Percentiles rank a stretch among this genome's conserved stretches.
These are phyloP conservation scores for Nannizzia gypsea DNA, from an alignment of 2,329 filamentous ascomycete genomes.

Conservation along the genomic window DNA sequence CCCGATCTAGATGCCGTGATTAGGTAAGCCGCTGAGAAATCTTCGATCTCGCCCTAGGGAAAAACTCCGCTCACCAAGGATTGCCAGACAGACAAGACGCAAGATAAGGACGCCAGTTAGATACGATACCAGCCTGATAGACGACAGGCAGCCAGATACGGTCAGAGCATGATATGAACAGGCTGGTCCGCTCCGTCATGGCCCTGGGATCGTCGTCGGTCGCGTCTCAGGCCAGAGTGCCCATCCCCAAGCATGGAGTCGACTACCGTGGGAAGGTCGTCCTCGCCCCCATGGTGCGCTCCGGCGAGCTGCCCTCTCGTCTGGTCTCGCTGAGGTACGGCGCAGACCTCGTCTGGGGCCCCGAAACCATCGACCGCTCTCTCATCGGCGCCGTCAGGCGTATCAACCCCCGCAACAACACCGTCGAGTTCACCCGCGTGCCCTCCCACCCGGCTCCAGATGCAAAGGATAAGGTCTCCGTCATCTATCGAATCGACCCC, in stretches of 20 bases:
- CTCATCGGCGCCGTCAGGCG: conserved; percentile 77
- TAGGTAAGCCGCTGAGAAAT: background rate
- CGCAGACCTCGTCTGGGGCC: conserved; percentile 94
- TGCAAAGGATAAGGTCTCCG: conserved; percentile 41
- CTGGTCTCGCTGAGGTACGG: conserved; percentile 86
- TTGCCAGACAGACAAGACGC: background rate
- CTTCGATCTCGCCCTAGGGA: background rate
- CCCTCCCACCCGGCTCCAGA: conserved; percentile 53
- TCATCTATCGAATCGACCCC: conserved; percentile 79
- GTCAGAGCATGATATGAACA: background rate
- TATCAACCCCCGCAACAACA: conserved; percentile 62
- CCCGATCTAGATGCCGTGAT: background rate
- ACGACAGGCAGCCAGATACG: background rate
- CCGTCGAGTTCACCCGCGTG: conserved; percentile 71
- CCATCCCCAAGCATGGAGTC: conserved; percentile 77
- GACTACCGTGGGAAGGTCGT: conserved; percentile 92
- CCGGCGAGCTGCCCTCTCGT: conserved; percentile 86
- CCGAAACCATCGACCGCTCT: conserved; percentile 84
- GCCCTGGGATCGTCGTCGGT: background rate
- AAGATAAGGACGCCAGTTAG: background rate
- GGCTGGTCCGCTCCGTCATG: background rate
- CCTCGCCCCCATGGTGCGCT: conserved; percentile 93
- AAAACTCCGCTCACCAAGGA: background rate
- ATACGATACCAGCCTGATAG: background rate
- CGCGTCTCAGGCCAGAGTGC: conserved; percentile 40